Conservation (phyloP, 495 filamentous ascomycete species). For the Penicillium bialowiezense region DNA sequence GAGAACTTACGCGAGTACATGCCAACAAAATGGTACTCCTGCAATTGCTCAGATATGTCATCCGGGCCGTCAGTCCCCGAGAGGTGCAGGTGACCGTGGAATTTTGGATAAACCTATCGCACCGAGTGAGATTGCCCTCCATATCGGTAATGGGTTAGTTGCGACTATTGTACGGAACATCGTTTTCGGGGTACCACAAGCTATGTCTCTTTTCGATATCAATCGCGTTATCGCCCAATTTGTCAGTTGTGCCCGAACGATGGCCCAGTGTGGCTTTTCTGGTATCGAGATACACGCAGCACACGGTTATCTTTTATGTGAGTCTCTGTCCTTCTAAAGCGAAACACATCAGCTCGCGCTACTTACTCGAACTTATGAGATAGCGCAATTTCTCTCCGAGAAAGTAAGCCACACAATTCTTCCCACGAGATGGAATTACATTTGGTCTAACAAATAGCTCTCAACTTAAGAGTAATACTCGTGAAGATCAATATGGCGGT, state of each 20-base stretch:
- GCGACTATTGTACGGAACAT: neutral
- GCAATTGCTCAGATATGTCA: neutral
- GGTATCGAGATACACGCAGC: neutral
- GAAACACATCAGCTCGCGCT: neutral
- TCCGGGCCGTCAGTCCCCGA: neutral
- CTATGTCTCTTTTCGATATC: constrained; percentile 1
- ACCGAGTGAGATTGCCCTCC: constrained; percentile 2
- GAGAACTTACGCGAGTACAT: neutral
- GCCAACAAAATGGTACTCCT: neutral
- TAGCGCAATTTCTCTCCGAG: neutral
- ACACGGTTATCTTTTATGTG: neutral
- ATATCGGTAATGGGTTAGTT: constrained; percentile 2
- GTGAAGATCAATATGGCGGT: constrained; percentile 31
- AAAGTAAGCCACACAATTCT: neutral
- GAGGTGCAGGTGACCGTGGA: neutral
- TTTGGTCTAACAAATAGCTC: neutral
- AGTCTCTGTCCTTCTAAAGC: neutral
- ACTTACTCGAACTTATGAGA: neutral
- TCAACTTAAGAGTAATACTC: neutral
- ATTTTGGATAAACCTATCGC: neutral
- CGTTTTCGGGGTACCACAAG: constrained; percentile 1
- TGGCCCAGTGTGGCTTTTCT: neutral
- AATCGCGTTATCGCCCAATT: constrained; percentile 2
- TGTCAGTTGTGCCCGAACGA: neutral
- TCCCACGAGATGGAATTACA: neutral